Conservation (phyloP, 768 basidiomycete genomes). For the Omphalotus guepiniiformis region DNA sequence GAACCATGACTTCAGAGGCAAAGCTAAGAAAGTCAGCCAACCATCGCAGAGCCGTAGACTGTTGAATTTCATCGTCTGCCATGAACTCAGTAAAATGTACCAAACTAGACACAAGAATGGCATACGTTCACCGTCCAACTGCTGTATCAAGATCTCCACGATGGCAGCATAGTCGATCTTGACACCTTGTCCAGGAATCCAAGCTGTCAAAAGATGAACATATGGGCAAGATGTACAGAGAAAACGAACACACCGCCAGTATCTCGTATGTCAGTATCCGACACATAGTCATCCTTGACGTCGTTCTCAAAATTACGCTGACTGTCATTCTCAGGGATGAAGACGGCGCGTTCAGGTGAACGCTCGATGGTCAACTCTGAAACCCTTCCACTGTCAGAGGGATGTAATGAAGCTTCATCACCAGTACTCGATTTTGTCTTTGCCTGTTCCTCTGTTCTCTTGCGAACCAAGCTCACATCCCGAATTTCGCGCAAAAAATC, state of each 20-base stretch:
- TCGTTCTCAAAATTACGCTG: slow-evolving; percentile 37
- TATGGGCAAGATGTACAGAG: neutral
- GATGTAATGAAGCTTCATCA: slow-evolving; percentile 37
- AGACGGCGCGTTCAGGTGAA: slow-evolving; percentile 52
- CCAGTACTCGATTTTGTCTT: slow-evolving; percentile 37
- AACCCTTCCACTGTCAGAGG: slow-evolving; percentile 27
- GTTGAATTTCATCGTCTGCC: slow-evolving; percentile 90
- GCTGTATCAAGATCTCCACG: slow-evolving; percentile 87
- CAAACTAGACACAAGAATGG: slow-evolving; percentile 14
- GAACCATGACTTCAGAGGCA: slow-evolving; percentile 87
- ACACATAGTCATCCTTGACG: slow-evolving; percentile 39
- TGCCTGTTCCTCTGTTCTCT: slow-evolving; percentile 53
- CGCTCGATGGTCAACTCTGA: slow-evolving; percentile 26
- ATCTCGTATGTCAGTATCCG: slow-evolving; percentile 53
- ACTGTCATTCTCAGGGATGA: slow-evolving; percentile 51
- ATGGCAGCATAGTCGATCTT: slow-evolving; percentile 88
- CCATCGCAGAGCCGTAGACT: slow-evolving; percentile 93
- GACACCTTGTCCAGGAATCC: slow-evolving; percentile 94
- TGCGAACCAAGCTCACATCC: slow-evolving; percentile 74
- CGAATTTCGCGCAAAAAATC: slow-evolving; percentile 91
- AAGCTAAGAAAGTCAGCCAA: slow-evolving; percentile 86
- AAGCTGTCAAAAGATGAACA: slow-evolving; percentile 42
- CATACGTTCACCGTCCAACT: slow-evolving; percentile 81
- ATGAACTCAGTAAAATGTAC: slow-evolving; percentile 5
- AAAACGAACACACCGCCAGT: slow-evolving; percentile 51